These are phyloP conservation scores for Tetrahymena borealis DNA, from an alignment of 73 alveolate genomes.

Conservation along the genomic window DNA sequence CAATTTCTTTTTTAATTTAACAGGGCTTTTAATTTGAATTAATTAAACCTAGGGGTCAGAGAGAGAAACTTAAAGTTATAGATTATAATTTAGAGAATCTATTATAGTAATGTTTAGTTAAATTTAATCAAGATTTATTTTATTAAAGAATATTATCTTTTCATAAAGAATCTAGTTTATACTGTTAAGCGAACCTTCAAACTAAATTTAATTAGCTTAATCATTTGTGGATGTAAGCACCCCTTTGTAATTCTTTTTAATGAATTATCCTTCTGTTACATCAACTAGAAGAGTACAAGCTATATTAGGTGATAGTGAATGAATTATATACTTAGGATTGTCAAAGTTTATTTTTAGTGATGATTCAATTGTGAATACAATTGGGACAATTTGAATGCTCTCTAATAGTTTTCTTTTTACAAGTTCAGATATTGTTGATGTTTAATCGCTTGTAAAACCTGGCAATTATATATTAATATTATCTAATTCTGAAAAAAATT, in stretches of 20 bases:
- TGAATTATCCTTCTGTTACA: neutral
- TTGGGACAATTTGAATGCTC: neutral
- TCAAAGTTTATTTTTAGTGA: neutral
- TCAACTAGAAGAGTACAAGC: neutral
- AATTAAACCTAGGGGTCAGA: neutral
- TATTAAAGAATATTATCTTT: neutral
- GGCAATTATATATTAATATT: neutral
- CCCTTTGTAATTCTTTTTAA: neutral
- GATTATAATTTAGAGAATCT: neutral
- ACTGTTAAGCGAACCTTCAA: neutral
- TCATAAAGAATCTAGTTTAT: neutral
- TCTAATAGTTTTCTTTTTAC: neutral
- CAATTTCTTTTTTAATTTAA: neutral
- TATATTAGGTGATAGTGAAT: neutral
- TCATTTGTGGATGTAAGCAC: too few species aligned
- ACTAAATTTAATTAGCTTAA: too few species aligned
- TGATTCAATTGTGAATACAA: neutral
- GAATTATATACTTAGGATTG: neutral
- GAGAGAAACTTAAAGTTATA: neutral
- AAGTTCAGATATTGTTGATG: neutral
- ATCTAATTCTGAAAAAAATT: neutral
- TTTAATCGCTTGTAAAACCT: neutral
- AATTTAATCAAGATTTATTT: neutral
- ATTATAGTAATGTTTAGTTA: neutral
- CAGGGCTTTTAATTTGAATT: neutral